Evolutionary conservation across 2,329 filamentous ascomycete genomes (phyloP), one percentile per base, ranked within the genome.

Genomic region (Exserohilum rostratum): DNA sequence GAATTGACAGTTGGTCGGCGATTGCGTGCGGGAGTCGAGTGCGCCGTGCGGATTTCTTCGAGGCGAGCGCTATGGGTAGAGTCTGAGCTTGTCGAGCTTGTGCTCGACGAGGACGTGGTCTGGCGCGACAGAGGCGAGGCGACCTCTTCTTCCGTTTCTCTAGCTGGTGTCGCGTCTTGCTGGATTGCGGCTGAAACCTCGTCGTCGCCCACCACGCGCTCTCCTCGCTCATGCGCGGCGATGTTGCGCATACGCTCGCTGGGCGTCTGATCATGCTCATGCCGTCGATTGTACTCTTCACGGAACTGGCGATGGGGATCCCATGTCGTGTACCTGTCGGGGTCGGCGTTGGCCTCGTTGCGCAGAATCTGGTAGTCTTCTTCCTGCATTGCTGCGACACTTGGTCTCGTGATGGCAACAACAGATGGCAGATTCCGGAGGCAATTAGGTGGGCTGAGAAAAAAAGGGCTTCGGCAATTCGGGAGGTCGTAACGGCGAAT

Each of bases 41-140:
- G 61, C 2, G 64, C 62, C 15, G 70, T 74, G 34, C 67, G 63
- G 7, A 73, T 72, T 25, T 71, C 65, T 44, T 73, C 57, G 12
- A 74, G 57, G 29, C 65, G 59, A 1, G 62, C 54, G 48, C 63
- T 56, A 20, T 48, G 58, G n/a, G 51, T 54, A 9, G 42, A 60
- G 31, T 44, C 50, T 18, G 57, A 62, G 48, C 50, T 62, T 25
- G 56, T 17, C 2, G 65, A 64, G 46, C 60, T 66, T 6, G 66
- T 58, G 1, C 57, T 58, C 20, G 65, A 65, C 9, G 64, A 66
- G 1, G 65, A 70, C 5, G 58, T 57, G 38, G 60, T 62, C 12
- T 65, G 65, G 22, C 68, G 66, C 11, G 68, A 67, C 18, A 69
- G 35, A 13, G 64, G 61, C 7, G 58, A 60, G 11, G 60, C 65